Percentiles rank a stretch among this genome's conserved stretches.
Evolutionary conservation across 345 rosid species (phyloP).

Genomic region (Rhodamnia rubescens): DNA sequence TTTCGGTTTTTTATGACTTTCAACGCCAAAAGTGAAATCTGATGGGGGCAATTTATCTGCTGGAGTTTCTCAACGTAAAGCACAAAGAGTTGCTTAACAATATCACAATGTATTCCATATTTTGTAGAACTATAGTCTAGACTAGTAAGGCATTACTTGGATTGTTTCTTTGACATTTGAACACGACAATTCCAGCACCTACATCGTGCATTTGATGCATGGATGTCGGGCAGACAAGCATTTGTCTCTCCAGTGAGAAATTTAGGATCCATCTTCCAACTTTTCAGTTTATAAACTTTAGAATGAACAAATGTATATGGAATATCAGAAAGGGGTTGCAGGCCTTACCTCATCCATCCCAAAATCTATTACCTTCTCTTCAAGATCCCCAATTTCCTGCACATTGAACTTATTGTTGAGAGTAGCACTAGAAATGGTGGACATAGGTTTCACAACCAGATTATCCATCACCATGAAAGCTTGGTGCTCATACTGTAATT

Average conservation of each 20-base stretch:
- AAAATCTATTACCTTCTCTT: not conserved
- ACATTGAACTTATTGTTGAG: not conserved
- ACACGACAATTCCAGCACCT: not conserved
- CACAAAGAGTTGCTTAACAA: not conserved
- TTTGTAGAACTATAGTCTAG: not conserved
- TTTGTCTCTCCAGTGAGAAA: not conserved
- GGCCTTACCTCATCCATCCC: constrained; percentile 4
- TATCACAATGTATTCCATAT: not conserved
- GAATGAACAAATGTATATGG: not conserved
- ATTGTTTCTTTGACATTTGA: not conserved
- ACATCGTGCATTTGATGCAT: not conserved
- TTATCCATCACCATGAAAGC: constrained; percentile 13
- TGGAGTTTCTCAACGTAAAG: not conserved
- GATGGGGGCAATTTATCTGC: not conserved
- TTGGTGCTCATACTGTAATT: not conserved
- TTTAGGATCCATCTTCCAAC: not conserved
- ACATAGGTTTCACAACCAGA: constrained; percentile 13
- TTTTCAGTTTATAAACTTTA: not conserved
- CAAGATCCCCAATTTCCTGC: not conserved
- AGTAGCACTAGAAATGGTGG: constrained; percentile 2
- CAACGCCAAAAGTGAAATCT: not conserved
- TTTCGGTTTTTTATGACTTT: not conserved
- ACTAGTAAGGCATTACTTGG: not conserved
- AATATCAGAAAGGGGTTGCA: not conserved
- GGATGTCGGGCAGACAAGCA: not conserved